Conservation (phyloP, 176 grass and related monocot species). For the Melocanna baccifera region DNA sequence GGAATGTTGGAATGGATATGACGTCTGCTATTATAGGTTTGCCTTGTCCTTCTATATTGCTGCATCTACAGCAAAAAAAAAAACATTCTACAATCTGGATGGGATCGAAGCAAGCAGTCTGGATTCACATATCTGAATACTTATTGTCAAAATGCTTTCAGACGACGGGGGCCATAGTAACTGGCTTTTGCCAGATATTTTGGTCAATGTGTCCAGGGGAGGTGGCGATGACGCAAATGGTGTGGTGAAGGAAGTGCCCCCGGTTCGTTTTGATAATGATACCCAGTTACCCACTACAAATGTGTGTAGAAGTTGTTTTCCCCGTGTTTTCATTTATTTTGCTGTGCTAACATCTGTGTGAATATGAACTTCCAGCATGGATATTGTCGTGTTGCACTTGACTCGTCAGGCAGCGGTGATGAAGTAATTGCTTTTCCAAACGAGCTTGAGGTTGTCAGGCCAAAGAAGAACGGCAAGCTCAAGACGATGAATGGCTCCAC, state of each 20-base stretch:
- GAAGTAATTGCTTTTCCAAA: constrained; percentile 37
- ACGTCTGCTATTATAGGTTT: constrained; percentile 72
- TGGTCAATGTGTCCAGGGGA: constrained; percentile 55
- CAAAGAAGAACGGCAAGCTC: constrained; percentile 66
- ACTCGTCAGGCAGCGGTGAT: constrained; percentile 46
- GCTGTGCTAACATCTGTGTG: not conserved
- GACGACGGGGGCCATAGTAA: constrained; percentile 41
- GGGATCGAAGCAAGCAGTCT: not conserved
- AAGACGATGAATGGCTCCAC: constrained; percentile 61
- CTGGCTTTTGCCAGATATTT: constrained; percentile 59
- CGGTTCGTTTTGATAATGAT: constrained; percentile 23
- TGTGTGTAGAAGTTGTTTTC: not conserved
- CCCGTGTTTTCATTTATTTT: not conserved
- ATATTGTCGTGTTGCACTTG: constrained; percentile 63
- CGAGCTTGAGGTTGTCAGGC: constrained; percentile 68
- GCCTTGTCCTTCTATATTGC: not conserved
- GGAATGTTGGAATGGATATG: constrained; percentile 59
- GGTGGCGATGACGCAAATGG: constrained; percentile 38
- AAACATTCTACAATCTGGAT: constrained; percentile 4
- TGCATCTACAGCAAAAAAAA: not conserved
- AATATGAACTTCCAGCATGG: constrained; percentile 51
- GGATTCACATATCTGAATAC: not conserved
- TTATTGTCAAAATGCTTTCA: constrained; percentile 32
- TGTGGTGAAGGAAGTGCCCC: constrained; percentile 60
- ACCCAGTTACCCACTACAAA: not conserved